Base-by-base conservation (phyloP, 495 filamentous ascomycete species). In the Aspergillus bertholletiae region DNA sequence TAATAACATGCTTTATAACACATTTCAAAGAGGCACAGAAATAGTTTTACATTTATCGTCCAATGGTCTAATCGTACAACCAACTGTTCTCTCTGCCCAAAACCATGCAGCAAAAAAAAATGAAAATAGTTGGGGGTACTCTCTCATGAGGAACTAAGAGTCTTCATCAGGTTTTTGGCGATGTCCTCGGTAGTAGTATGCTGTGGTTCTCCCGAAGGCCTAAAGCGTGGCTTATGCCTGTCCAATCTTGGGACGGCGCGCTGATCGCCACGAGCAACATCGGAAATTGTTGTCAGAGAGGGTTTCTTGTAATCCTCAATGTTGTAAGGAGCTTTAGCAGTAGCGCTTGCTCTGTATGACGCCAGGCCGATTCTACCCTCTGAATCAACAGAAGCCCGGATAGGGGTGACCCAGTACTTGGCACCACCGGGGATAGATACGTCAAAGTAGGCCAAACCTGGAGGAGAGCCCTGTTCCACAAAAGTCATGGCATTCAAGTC, bases 351-450 rank as follows among this genome's bases (percentile, higher is more conserved):
- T 15, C 77, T 73, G 28, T 63, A 61, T 13, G 83, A 74, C 3
- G 61, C 58, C 52, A 91, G 62, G 13, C 65, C 57, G 30, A 91
- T 75, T 49, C 76, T 74, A 30, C 88, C 89, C 18, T 75, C 67
- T 1, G 86, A 73, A 62, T 85, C 77, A 24, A 92, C 68, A 20
- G 61, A 72, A 13, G 86, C 88, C 18, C 63, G 68, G 47, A 64
- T 66, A 21, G 85, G 78, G 35, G 80, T 75, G 32, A 87, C 81
- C 73, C 79, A 86, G 24, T 85, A 64, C 69, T 89, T 92, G 27
- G 73, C 70, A 46, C 89, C 90, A 54, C 88, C 89, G 7, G 73
- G 65, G 20, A 82, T 76, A 15, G 79, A 70, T 11, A 83, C 78
- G 55, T 90, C 83, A 41, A 88, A 73, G 40, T 61, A 68, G 12